Percentiles rank a stretch among this genome's conserved stretches.
These are phyloP conservation scores for Petunia hybrid DNA, from an alignment of 305 asterid species.

Conservation along the genomic window DNA sequence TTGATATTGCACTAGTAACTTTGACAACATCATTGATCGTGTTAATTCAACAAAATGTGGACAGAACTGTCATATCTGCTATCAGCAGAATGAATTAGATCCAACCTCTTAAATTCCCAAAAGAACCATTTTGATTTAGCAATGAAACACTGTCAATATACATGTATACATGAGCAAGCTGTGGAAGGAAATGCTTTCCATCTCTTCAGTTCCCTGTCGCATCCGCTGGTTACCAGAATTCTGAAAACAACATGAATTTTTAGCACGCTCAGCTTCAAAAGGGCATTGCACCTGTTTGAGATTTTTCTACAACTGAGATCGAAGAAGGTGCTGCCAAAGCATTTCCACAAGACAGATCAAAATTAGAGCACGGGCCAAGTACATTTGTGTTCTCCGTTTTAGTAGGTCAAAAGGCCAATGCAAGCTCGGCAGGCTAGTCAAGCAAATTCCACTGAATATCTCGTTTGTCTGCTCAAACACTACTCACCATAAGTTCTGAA, in stretches of 20 bases:
- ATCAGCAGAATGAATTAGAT: background rate
- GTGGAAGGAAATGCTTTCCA: background rate
- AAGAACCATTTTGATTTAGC: constrained; percentile 17
- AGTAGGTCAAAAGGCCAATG: constrained; percentile 12
- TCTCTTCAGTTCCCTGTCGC: background rate
- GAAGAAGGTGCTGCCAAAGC: constrained; percentile 5
- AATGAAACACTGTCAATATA: background rate
- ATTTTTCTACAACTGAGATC: constrained; percentile 9
- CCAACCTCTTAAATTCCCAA: background rate
- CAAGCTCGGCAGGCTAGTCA: background rate
- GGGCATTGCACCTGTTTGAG: constrained; percentile 19
- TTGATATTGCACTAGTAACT: background rate
- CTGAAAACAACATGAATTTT: background rate
- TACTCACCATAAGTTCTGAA: constrained; percentile 69
- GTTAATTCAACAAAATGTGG: background rate
- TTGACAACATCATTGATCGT: background rate
- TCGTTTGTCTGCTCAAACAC: constrained; percentile 48
- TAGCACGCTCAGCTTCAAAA: background rate
- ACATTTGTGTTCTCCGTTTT: background rate
- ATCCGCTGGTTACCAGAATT: background rate
- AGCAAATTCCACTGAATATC: constrained; percentile 6
- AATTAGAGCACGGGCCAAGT: constrained; percentile 11
- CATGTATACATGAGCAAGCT: background rate
- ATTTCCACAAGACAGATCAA: constrained; percentile 1
- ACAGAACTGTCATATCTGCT: background rate